A percentile compares a stretch with the other conserved stretches of the same genome.
phyloP scores from a whole-genome alignment of 768 basidiomycete species.

The Psilocybe cubensis region DNA sequence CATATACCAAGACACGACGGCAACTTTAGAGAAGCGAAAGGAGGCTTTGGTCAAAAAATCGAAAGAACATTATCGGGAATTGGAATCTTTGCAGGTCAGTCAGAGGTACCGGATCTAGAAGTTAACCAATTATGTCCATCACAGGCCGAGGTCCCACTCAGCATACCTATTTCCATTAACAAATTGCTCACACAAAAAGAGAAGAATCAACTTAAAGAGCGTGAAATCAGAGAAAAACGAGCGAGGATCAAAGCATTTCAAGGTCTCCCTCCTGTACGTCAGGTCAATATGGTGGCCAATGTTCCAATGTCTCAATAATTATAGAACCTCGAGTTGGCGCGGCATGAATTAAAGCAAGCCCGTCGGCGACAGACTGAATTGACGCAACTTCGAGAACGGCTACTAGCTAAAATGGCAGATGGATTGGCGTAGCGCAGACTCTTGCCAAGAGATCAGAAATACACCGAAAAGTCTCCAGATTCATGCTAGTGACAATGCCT shows the following conservation, averaged over 20 bases:
- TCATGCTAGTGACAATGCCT: background rate
- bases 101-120: background rate
- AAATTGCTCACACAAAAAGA: conserved; percentile 43
- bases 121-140: background rate
- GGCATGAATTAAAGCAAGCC: conserved; percentile 42
- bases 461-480: background rate
- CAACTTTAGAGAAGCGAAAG: conserved; percentile 40
- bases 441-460: background rate
- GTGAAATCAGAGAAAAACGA: conserved; percentile 45
- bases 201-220: conserved; percentile 36
- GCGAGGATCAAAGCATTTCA: conserved; percentile 49
- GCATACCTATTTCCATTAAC: conserved; percentile 37
- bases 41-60: conserved; percentile 47
- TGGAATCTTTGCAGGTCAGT: conserved; percentile 37
- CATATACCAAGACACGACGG: conserved; percentile 25
- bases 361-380: conserved; percentile 48
- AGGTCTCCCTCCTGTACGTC: conserved; percentile 50
- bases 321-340: conserved; percentile 51
- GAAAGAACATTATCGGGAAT: conserved; percentile 48
- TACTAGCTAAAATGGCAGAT: conserved; percentile 50
- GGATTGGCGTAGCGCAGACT: conserved; percentile 28
- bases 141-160: conserved; percentile 31
- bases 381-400: conserved; percentile 48
- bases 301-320: background rate
- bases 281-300: background rate